Percentiles rank a stretch among this genome's conserved stretches.
Evolutionary conservation across 768 basidiomycete genomes (phyloP).

Genomic region (Phylloporus sp.): DNA sequence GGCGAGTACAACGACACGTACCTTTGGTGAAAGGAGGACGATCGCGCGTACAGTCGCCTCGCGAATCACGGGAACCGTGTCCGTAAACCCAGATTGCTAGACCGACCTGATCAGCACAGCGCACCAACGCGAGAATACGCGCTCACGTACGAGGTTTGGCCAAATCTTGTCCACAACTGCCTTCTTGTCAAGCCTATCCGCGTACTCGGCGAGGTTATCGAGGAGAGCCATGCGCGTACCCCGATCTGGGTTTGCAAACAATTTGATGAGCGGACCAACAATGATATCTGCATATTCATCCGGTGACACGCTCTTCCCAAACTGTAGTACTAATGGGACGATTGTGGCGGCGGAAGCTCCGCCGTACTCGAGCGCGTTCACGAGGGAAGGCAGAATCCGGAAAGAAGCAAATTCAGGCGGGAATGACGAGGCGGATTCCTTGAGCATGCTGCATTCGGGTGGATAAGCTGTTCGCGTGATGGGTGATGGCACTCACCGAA

Average conservation of each 20-base stretch:
- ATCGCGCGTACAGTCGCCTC: conserved; percentile 93
- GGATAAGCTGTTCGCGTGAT: background rate
- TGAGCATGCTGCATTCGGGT: conserved; percentile 53
- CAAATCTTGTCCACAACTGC: conserved; percentile 84
- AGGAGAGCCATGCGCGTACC: conserved; percentile 92
- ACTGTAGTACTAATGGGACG: conserved; percentile 77
- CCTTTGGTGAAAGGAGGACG: conserved; percentile 79
- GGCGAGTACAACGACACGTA: conserved; percentile 23
- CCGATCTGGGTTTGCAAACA: conserved; percentile 86
- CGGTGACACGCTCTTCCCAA: conserved; percentile 65
- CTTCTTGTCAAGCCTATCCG: conserved; percentile 82
- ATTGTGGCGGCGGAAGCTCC: conserved; percentile 72
- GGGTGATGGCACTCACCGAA: conserved; percentile 45
- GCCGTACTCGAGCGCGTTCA: conserved; percentile 73
- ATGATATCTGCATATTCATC: conserved; percentile 68
- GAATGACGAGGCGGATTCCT: conserved; percentile 73
- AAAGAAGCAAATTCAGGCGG: conserved; percentile 82
- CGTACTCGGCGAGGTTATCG: conserved; percentile 78
- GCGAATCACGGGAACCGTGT: conserved; percentile 89
- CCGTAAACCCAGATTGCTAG: conserved; percentile 93
- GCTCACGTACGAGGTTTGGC: conserved; percentile 70
- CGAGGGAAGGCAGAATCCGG: conserved; percentile 83
- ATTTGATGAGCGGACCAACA: conserved; percentile 72
- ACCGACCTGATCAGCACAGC: background rate
- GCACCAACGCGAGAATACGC: background rate